Evolutionary conservation across 768 basidiomycete genomes (phyloP), one percentile per base, ranked within the genome.

Genomic region (Panaeolus papilionaceus): DNA sequence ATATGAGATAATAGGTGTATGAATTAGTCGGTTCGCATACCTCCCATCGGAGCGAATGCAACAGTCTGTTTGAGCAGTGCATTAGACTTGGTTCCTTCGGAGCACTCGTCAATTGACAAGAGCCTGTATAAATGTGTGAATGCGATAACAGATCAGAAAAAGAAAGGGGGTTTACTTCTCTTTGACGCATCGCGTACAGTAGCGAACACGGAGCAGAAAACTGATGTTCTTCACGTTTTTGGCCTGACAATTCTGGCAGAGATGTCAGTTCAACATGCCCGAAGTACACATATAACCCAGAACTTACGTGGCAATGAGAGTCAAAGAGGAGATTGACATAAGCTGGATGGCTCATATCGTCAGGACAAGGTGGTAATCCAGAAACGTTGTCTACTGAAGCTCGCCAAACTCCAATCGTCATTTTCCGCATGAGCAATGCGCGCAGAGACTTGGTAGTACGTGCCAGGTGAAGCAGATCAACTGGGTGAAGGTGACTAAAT

Each of bases 361-460:
- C 51, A n/a, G 72, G 74, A 63, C 71, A 76, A 20, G 68, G 40
- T 16, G 75, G 74, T 0, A 75, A 58, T 4, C 38, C 69, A 3
- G 33, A n/a, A 38, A 74, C 64, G 20, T 61, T 68, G 2, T 65
- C 54, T 2, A 73, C 38, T 26, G 69, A 68, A 23, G 63, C 65
- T 62, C 72, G 73, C 78, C 78, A 79, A 9, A 78, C 67, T 3
- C 66, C 71, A 12, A 65, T 64, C 1, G 76, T 65, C 6, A 76
- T 73, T 33, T 70, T 73, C 26, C 68, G 69, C 54, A 75, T 69
- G 38, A 76, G 65, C 11, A 80, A 70, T 2, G 26, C 47, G n/a
- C 81, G 78, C 39, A 83, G 76, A 10, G 67, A 58, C 67, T 78
- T 82, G n/a, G 80, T 77, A 11, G 81, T 83, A 26, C 82, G 76